Evolutionary conservation across 106 monocot species (phyloP), one percentile per base, ranked within the genome.

Genomic region (Dioscorea alata): DNA sequence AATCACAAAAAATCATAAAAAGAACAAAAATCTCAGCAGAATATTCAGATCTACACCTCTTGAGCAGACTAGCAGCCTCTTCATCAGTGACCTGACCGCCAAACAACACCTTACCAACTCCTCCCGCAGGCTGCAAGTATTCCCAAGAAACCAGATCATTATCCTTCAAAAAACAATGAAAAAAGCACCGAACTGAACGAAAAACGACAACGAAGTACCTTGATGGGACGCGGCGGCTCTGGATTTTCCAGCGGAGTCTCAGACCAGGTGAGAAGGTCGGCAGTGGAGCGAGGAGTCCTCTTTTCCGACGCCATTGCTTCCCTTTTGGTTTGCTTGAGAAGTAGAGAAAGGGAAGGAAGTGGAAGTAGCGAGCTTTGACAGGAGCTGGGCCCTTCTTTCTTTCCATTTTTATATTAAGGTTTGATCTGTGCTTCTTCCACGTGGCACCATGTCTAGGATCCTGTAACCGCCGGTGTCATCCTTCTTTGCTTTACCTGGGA

Each of bases 221-320:
- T 14, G 16, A 24, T 21, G 2, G 48, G 22, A 49, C 75, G 69
- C 12, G 35, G 65, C 10, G 76, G 31, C 51, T 34, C 32, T 52
- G 76, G 73, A 49, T 66, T 76, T 10, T 49, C 18, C 4, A 28
- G 50, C 23, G 81, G 81, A 5, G 49, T 73, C 53, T 88, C 88
- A 54, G 73, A 17, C 88, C 88, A 88, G 0, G 75, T 76, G 20
- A 88, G 75, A 78, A 88, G 81, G 69, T 88, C 88, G 49, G 84
- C 81, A 28, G 88, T 84, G n/a, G 73, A 74, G 6, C 34, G 19
- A 24, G 75, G 73, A 71, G 75, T 74, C 24, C 81, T 68, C 66
- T 81, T 88, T 69, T 81, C 81, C 64, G 79, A 74, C 60, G 87
- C 6, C 42, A 42, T 42, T 10, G 42, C 4, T 42, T 8, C 42